Base-by-base conservation (phyloP, 176 grass and related monocot species). In the Oryza nivara region DNA sequence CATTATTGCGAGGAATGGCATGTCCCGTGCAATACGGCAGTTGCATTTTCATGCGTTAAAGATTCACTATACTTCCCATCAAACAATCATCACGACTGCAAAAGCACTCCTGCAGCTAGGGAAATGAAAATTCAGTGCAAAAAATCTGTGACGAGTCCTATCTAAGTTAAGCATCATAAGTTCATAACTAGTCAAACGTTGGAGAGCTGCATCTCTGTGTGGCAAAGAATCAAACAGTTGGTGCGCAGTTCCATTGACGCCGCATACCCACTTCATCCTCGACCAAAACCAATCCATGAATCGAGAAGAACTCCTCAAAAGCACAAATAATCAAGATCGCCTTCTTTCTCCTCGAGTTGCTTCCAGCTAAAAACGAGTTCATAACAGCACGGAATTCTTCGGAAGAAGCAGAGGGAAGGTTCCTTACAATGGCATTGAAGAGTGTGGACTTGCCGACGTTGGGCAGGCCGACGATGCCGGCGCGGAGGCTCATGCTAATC, bases 361-460 rank as follows among this genome's bases (percentile, higher is more conserved):
- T 7, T 0, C n/a, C 8, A 4, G 8, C 8, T 13, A 63, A 20
- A 20, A 15, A 30, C 2, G 41, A 74, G 84, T 3, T 70, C 15
- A 44, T 10, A 9, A 52, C 63, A 11, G 47, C 23, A 75, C 0
- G 7, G 7, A 47, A 80, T 61, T 47, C 10, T 73, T 56, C 5
- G 8, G 74, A 78, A 15, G 40, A 38, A 46, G 34, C 14, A 68
- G 40, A 46, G 40, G 40, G 40, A 40, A 4, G 44, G 49, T 23
- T 56, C 69, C 93, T 92, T 90, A 99, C 96, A 72, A 99, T 91
- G 73, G 96, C 93, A 81, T 99, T 96, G 81, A 99, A 99, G 11
- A 99, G 93, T 49, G 96, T 99, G 19, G 96, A 99, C 77, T 99
- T 96, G 80, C 96, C 96, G 67, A 99, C 96, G 83, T 99, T 99